Conservation (phyloP, 1,139 yeast genomes). For the Candida sanyaensis region DNA sequence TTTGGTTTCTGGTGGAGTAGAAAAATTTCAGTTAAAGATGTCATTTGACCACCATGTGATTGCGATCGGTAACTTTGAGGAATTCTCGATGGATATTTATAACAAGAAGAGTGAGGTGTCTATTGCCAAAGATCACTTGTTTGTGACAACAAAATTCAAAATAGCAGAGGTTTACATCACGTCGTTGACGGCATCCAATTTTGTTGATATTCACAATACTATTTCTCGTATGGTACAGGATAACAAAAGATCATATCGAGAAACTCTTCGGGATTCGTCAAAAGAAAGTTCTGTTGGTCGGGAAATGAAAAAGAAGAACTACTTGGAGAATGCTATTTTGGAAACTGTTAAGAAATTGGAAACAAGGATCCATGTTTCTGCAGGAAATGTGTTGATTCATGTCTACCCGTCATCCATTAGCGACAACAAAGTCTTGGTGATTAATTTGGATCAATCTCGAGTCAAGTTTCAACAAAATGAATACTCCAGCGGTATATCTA, state of each 20-base stretch:
- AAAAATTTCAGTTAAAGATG: conserved; percentile 55
- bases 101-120: conserved; percentile 61
- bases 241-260: conserved; percentile 68
- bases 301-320: conserved; percentile 12
- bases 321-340: conserved; percentile 30
- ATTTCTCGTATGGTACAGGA: conserved; percentile 74
- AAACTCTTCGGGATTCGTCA: conserved; percentile 61
- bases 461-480: conserved; percentile 65
- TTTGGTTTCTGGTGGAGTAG: conserved; percentile 59
- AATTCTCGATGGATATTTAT: conserved; percentile 57
- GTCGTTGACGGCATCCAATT: conserved; percentile 80
- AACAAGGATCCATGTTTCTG: conserved; percentile 63
- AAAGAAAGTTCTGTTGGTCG: conserved; percentile 9
- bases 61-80: conserved; percentile 56
- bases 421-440: conserved; percentile 71
- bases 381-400: conserved; percentile 59
- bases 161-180: conserved; percentile 68
- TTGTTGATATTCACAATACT: conserved; percentile 75
- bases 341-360: conserved; percentile 45
- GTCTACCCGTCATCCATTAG: conserved; percentile 76
- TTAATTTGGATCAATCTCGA: conserved; percentile 57
- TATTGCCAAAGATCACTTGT: conserved; percentile 59
- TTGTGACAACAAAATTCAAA: conserved; percentile 56
- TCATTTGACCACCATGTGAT: conserved; percentile 87
- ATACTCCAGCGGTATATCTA: conserved; percentile 48